Evolutionary conservation across 2,329 filamentous ascomycete genomes (phyloP).

Genomic region (Trichoderma sp.): DNA sequence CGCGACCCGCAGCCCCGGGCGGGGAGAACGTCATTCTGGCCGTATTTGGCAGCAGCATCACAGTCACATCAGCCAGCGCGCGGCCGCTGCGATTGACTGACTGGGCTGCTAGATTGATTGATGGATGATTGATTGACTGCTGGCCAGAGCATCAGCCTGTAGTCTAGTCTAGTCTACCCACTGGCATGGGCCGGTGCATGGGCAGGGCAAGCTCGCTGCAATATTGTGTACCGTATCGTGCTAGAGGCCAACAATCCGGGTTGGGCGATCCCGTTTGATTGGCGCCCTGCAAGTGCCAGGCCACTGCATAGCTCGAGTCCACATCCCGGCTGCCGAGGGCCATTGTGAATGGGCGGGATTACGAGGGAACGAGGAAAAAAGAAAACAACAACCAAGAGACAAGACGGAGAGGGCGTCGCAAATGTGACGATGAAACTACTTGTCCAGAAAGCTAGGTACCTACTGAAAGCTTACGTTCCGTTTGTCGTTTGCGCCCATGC

Average conservation of each 20-base stretch:
- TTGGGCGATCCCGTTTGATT: slow-evolving; percentile 24
- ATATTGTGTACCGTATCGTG: neutral
- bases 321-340: slow-evolving; percentile 4
- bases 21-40: slow-evolving; percentile 24
- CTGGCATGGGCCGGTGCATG: neutral
- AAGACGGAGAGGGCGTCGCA: neutral
- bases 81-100: neutral
- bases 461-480: neutral
- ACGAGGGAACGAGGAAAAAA: neutral
- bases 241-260: slow-evolving; percentile 12
- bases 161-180: neutral
- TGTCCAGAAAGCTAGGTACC: neutral
- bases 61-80: neutral
- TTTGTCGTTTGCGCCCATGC: neutral
- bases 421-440: neutral
- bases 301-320: neutral
- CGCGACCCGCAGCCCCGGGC: slow-evolving; percentile 22
- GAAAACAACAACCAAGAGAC: neutral
- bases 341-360: neutral
- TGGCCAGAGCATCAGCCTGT: neutral
- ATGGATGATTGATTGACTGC: neutral
- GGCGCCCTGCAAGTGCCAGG: slow-evolving; percentile 17
- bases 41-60: slow-evolving; percentile 7
- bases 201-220: neutral
- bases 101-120: neutral